Conservation (phyloP, 345 rosid genomes). For the Zanthoxylum bungeanum region DNA sequence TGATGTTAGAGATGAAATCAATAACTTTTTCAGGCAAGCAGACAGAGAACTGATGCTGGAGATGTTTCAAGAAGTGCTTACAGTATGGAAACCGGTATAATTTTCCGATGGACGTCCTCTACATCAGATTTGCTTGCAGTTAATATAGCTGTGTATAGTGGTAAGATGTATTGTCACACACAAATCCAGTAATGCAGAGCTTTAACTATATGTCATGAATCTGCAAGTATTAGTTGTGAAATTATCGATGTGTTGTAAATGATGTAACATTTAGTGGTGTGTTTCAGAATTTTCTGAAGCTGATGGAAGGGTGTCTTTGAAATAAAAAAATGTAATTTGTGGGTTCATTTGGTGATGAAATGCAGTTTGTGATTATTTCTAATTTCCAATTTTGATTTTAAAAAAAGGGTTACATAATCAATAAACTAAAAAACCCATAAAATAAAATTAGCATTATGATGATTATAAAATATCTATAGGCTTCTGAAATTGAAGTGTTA, state of each 20-base stretch:
- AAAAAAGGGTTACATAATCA: no score
- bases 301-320: background rate
- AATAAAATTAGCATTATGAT: no score
- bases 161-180: background rate
- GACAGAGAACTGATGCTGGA: conserved; percentile 81
- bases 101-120: background rate
- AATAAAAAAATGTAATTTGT: no score
- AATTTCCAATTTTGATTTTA: no score
- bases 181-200: background rate
- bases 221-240: background rate
- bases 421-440: no score
- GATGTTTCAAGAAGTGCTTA: conserved; percentile 87
- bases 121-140: background rate
- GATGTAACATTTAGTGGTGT: background rate
- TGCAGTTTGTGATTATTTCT: no score
- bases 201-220: background rate
- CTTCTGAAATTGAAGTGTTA: background rate
- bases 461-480: background rate
- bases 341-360: no score
- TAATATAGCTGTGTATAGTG: background rate
- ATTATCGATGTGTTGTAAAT: background rate
- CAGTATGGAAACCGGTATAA: conserved; percentile 70
- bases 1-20: conserved; percentile 75
- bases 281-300: background rate
- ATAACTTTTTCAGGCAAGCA: conserved; percentile 70